Base-by-base conservation (phyloP, 805 yeast species). In the Yarrowia osloensis region DNA sequence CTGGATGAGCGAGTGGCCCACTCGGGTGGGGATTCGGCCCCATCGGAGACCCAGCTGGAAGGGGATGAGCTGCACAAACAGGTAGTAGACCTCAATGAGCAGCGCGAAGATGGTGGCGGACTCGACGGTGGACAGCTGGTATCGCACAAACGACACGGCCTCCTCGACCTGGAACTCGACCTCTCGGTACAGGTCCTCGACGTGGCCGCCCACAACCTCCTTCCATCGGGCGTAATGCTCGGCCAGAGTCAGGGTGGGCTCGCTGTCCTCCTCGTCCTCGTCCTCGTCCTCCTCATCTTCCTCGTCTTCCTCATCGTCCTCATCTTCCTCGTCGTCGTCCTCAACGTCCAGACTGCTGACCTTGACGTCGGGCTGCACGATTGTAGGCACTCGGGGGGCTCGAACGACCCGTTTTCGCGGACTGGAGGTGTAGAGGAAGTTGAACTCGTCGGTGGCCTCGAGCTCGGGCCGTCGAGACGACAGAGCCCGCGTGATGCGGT, bases 401-500 rank as follows among this genome's bases (percentile, higher is more conserved):
- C 62, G 31, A 8, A 26, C 46, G 4, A 15, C 11, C 12, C 63
- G 63, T 19, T 57, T 57, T 28, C 50, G 67, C 66, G 37, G 68
- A 44, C 65, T 62, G 37, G 54, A 21, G 17, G 67, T 68, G 31
- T 50, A 57, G 44, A 70, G 70, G 42, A 67, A 73, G 28, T 22
- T 40, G 63, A 19, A 57, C 33, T 40, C 49, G 15, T 57, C 63
- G 9, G 35, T 26, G 49, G 35, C 19, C 63, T 57, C 63, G 24
- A 57, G 49, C 17, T 57, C 63, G 28, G 22, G 9, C 12, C 49
- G 40, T 28, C 63, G 52, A 13, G 50, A 49, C 1, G 68, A 49
- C 52, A 76, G 69, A 47, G 62, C 61, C 33, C 67, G 49, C 19
- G 69, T 29, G 59, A 76, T 73, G 12, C 77, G 71, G 6, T 70